A percentile compares a stretch with the other conserved stretches of the same genome.
Conservation (phyloP, 768 basidiomycete species). For the Pleurotus citrinopileatus region DNA sequence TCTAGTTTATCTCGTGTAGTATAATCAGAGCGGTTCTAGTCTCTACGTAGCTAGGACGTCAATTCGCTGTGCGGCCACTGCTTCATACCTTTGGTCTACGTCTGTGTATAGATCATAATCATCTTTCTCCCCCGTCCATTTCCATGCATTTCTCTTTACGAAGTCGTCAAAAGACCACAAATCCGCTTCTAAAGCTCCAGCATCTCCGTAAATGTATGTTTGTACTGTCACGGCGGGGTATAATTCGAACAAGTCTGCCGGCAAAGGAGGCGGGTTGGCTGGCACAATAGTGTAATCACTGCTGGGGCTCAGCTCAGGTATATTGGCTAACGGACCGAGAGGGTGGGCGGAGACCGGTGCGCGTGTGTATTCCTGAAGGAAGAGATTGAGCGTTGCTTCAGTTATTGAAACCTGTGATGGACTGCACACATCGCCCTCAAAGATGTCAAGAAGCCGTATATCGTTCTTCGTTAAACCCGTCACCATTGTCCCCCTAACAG, state of each 20-base stretch:
- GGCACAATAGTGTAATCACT: constrained; percentile 37
- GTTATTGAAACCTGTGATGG: background rate
- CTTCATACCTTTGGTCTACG: constrained; percentile 47
- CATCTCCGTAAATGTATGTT: constrained; percentile 68
- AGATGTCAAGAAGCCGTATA: constrained; percentile 67
- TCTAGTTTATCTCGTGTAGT: too few species aligned
- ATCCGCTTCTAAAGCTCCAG: constrained; percentile 44
- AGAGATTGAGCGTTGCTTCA: background rate
- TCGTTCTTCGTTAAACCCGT: constrained; percentile 65
- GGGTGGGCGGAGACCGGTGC: constrained; percentile 52
- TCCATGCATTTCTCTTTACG: constrained; percentile 68
- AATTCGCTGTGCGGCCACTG: constrained; percentile 16
- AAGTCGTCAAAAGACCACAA: constrained; percentile 88
- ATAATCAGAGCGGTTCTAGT: too few species aligned
- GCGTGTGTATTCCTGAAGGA: constrained; percentile 68
- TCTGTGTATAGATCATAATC: constrained; percentile 32
- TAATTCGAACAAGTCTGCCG: constrained; percentile 30
- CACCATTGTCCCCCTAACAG: constrained; percentile 79
- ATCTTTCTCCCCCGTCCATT: constrained; percentile 60
- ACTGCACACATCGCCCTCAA: constrained; percentile 71
- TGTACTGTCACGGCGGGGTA: constrained; percentile 43
- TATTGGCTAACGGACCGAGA: constrained; percentile 37
- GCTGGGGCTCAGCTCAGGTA: constrained; percentile 20
- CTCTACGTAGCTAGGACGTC: too few species aligned
- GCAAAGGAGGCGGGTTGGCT: constrained; percentile 36